Evolutionary conservation across 73 alveolate genomes (phyloP).

Genomic region (Loxodes magnus): DNA sequence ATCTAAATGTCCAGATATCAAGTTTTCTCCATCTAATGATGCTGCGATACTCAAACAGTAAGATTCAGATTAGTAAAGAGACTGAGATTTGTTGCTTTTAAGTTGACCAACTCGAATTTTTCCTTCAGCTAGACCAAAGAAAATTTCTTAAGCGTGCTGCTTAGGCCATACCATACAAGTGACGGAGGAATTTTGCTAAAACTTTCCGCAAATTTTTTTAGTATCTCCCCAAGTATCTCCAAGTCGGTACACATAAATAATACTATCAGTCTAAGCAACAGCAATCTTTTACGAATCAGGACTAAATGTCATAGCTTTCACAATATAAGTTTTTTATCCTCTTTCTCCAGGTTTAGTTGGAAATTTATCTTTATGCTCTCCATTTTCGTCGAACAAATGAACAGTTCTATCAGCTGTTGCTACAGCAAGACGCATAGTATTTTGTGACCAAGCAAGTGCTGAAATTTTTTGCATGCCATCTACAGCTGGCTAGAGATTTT

Average conservation of each 20-base stretch:
- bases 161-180: conserved; percentile 98
- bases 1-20: conserved; percentile 98
- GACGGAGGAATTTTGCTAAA: conserved; percentile 92
- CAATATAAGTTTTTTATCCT: conserved; percentile 85
- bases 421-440: conserved; percentile 95
- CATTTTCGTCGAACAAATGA: conserved; percentile 94
- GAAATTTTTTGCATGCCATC: conserved; percentile 97
- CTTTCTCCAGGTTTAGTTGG: conserved; percentile 85
- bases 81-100: conserved; percentile 71
- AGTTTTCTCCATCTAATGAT: conserved; percentile 90
- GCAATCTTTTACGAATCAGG: conserved; percentile 98
- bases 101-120: conserved; percentile 94
- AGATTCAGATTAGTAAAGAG: conserved; percentile 68
- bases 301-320: conserved; percentile 94
- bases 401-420: conserved; percentile 97
- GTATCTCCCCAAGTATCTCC: conserved; percentile 98
- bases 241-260: conserved; percentile 95
- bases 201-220: conserved; percentile 98
- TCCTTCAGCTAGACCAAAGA: conserved; percentile 99
- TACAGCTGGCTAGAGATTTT: conserved; percentile 88
- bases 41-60: conserved; percentile 83
- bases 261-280: conserved; percentile 98
- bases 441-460: conserved; percentile 96
- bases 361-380: conserved; percentile 88
- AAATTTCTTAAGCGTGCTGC: conserved; percentile 81